A percentile compares a stretch with the other conserved stretches of the same genome.
Conservation (phyloP, 2,329 filamentous ascomycete species). For the Microcyclosporella mali region DNA sequence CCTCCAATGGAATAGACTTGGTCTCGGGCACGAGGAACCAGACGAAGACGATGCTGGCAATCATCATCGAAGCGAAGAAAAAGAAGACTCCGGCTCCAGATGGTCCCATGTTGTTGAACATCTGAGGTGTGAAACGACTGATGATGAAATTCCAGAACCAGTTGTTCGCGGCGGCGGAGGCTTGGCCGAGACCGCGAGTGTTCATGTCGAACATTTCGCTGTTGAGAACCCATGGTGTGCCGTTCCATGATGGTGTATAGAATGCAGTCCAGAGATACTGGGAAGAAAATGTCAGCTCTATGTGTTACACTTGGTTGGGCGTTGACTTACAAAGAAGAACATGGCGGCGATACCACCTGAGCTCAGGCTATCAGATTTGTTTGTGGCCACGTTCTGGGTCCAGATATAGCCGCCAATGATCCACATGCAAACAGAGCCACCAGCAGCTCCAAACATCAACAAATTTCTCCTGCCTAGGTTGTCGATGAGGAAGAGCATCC, state of each 20-base stretch:
- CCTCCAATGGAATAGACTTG: slow-evolving; percentile 42
- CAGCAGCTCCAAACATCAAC: slow-evolving; percentile 58
- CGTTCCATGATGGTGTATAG: slow-evolving; percentile 53
- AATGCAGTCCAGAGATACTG: slow-evolving; percentile 59
- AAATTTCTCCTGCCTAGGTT: slow-evolving; percentile 56
- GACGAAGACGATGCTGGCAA: slow-evolving; percentile 40
- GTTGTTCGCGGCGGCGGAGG: slow-evolving; percentile 51
- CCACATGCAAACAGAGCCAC: slow-evolving; percentile 60
- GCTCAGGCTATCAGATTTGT: slow-evolving; percentile 38
- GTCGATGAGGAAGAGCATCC: slow-evolving; percentile 64
- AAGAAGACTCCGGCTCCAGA: slow-evolving; percentile 37
- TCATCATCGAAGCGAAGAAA: slow-evolving; percentile 46
- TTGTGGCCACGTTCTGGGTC: slow-evolving; percentile 29
- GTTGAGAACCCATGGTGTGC: slow-evolving; percentile 68
- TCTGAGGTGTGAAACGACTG: slow-evolving; percentile 60
- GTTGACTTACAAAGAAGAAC: slow-evolving; percentile 53
- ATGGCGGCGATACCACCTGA: slow-evolving; percentile 55
- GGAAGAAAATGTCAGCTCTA: neutral
- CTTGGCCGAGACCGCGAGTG: slow-evolving; percentile 63
- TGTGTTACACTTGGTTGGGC: neutral
- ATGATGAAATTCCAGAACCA: slow-evolving; percentile 68
- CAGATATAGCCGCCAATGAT: slow-evolving; percentile 56
- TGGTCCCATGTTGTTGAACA: slow-evolving; percentile 44
- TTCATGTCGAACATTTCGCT: slow-evolving; percentile 68
- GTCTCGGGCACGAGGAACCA: slow-evolving; percentile 40